These are phyloP conservation scores for Phytophthora sojae DNA, from an alignment of 352 stramenopile genomes.

Conservation along the genomic window DNA sequence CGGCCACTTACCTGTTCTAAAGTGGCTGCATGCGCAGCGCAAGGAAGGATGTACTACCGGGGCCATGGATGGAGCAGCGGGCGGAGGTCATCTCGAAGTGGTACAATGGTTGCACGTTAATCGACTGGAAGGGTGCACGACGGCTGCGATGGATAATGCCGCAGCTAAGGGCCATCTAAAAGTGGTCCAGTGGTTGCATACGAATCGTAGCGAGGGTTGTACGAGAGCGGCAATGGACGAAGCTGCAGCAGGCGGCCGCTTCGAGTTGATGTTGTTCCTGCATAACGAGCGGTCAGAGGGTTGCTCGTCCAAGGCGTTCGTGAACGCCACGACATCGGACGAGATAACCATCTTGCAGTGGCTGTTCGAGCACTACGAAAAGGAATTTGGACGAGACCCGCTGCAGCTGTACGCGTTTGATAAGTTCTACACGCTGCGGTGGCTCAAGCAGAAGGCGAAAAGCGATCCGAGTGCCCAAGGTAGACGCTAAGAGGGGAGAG, in stretches of 20 bases:
- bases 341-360: slow-evolving; percentile 51
- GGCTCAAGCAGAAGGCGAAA: slow-evolving; percentile 42
- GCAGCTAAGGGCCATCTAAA: slow-evolving; percentile 36
- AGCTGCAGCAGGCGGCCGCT: slow-evolving; percentile 43
- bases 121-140: slow-evolving; percentile 37
- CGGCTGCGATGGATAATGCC: slow-evolving; percentile 37
- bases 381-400: slow-evolving; percentile 41
- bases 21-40: slow-evolving; percentile 42
- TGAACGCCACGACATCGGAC: slow-evolving; percentile 42
- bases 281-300: slow-evolving; percentile 31
- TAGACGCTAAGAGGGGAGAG: neutral
- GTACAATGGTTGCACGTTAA: slow-evolving; percentile 40
- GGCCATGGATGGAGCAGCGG: slow-evolving; percentile 40
- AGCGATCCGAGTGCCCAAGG: neutral
- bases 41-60: slow-evolving; percentile 43
- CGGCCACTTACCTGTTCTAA: slow-evolving; percentile 36
- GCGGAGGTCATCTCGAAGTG: slow-evolving; percentile 33
- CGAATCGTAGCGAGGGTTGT: slow-evolving; percentile 39
- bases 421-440: slow-evolving; percentile 50
- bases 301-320: slow-evolving; percentile 42
- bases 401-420: slow-evolving; percentile 43
- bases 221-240: slow-evolving; percentile 42
- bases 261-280: slow-evolving; percentile 51
- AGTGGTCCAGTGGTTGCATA: slow-evolving; percentile 42
- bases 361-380: slow-evolving; percentile 41